Evolutionary conservation across 805 yeast species (phyloP).

Genomic region (Metschnikowia kunwiensis): DNA sequence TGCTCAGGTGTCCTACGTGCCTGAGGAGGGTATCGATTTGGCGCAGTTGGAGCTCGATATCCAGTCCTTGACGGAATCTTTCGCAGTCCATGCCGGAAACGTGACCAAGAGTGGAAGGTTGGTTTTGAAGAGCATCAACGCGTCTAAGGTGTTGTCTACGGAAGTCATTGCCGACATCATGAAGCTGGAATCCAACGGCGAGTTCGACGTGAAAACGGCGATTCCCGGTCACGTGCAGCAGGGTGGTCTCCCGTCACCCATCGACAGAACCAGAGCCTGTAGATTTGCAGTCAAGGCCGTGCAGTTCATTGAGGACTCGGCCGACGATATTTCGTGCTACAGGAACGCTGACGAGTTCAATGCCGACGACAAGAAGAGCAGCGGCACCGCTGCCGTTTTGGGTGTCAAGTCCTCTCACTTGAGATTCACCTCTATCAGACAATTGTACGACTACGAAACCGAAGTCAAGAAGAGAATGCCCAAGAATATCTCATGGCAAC

Average conservation of each 20-base stretch:
- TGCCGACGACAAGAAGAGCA: slow-evolving; percentile 29
- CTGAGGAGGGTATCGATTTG: slow-evolving; percentile 65
- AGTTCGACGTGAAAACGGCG: slow-evolving; percentile 76
- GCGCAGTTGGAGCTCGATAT: slow-evolving; percentile 65
- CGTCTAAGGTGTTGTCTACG: slow-evolving; percentile 64
- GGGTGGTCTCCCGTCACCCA: slow-evolving; percentile 74
- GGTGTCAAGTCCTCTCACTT: slow-evolving; percentile 80
- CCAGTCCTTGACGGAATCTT: slow-evolving; percentile 54
- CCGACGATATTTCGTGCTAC: slow-evolving; percentile 20
- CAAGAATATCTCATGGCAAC: slow-evolving; percentile 80
- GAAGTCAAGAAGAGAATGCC: slow-evolving; percentile 81
- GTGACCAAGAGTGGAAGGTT: slow-evolving; percentile 67
- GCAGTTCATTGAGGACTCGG: slow-evolving; percentile 56
- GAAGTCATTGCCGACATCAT: slow-evolving; percentile 69
- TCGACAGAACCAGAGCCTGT: slow-evolving; percentile 73
- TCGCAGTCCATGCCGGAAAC: slow-evolving; percentile 57
- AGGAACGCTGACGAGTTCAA: slow-evolving; percentile 33
- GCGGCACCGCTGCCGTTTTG: slow-evolving; percentile 70
- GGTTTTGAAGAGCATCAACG: slow-evolving; percentile 63
- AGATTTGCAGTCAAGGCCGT: slow-evolving; percentile 69
- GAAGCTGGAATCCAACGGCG: slow-evolving; percentile 57
- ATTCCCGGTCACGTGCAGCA: slow-evolving; percentile 87
- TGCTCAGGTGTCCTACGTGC: slow-evolving; percentile 71
- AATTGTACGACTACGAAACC: slow-evolving; percentile 84
- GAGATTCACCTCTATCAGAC: slow-evolving; percentile 68